Evolutionary conservation across 2,329 filamentous ascomycete genomes (phyloP).

Genomic region (Neurospora sp.): DNA sequence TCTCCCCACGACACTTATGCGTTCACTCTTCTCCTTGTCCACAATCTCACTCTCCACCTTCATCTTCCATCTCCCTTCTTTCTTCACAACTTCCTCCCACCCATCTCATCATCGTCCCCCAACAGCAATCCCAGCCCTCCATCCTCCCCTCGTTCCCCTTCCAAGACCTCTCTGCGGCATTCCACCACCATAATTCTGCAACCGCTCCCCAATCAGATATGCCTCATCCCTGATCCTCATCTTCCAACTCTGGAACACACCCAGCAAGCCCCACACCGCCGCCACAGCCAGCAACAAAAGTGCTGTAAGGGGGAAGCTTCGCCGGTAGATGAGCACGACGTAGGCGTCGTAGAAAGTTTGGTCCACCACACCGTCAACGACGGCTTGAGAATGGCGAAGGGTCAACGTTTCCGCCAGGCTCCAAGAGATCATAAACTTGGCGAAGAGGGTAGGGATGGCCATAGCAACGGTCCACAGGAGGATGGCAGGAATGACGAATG

Average conservation of each 20-base stretch:
- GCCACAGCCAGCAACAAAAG: slow-evolving; percentile 37
- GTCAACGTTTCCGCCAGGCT: slow-evolving; percentile 11
- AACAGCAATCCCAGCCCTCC: slow-evolving; percentile 23
- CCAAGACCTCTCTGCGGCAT: slow-evolving; percentile 18
- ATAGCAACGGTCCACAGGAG: slow-evolving; percentile 55
- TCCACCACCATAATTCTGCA: slow-evolving; percentile 78
- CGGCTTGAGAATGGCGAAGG: not conserved
- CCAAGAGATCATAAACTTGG: slow-evolving; percentile 38
- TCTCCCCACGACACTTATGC: not conserved
- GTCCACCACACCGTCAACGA: slow-evolving; percentile 10
- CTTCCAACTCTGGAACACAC: slow-evolving; percentile 65
- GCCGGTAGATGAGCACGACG: slow-evolving; percentile 35
- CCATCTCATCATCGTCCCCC: slow-evolving; percentile 19
- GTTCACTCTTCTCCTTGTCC: not conserved
- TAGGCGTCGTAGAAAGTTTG: slow-evolving; percentile 19
- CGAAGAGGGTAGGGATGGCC: slow-evolving; percentile 51
- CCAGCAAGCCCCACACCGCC: slow-evolving; percentile 40
- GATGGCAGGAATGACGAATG: slow-evolving; percentile 70
- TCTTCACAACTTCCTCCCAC: not conserved
- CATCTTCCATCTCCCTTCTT: not conserved
- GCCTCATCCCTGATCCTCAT: slow-evolving; percentile 83
- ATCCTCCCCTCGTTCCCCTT: slow-evolving; percentile 22
- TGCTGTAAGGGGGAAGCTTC: slow-evolving; percentile 61
- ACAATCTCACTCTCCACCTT: not conserved
- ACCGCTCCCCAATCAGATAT: slow-evolving; percentile 84